Percentiles rank a stretch among this genome's conserved stretches.
These are phyloP conservation scores for Magnaporthales sp. DNA, from an alignment of 2,329 filamentous ascomycete species.

Conservation along the genomic window DNA sequence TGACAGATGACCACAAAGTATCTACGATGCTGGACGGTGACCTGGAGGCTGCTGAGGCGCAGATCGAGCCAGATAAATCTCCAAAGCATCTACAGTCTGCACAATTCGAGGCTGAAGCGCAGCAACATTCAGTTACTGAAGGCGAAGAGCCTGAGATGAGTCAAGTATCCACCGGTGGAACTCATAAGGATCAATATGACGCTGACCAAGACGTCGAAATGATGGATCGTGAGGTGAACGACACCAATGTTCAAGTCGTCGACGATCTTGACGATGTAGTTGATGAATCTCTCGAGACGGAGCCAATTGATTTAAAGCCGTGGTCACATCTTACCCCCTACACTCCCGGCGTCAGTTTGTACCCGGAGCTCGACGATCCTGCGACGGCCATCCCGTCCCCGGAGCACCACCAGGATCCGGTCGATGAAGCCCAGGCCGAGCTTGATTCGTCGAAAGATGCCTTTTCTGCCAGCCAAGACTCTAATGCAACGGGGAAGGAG, in stretches of 20 bases:
- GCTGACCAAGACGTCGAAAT: neutral
- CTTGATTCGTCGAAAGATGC: neutral
- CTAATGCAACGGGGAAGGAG: neutral
- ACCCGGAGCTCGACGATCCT: constrained; percentile 10
- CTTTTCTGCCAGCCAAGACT: neutral
- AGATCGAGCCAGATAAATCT: neutral
- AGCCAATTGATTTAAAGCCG: neutral
- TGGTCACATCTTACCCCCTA: constrained; percentile 14
- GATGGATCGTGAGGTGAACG: neutral
- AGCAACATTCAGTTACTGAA: neutral
- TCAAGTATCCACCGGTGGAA: neutral
- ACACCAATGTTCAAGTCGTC: neutral
- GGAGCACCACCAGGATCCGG: neutral
- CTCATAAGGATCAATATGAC: neutral
- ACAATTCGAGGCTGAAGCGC: neutral
- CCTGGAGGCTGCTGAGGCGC: neutral
- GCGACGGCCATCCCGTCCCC: neutral
- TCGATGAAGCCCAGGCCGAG: neutral
- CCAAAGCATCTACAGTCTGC: neutral
- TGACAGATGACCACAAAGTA: neutral
- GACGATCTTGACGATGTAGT: neutral
- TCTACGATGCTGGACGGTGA: neutral
- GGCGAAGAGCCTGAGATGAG: neutral
- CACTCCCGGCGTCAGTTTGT: constrained; percentile 7
- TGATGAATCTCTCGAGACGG: neutral